Evolutionary conservation across 495 filamentous ascomycete species (phyloP).

Genomic region (Aspergillus asperescens): DNA sequence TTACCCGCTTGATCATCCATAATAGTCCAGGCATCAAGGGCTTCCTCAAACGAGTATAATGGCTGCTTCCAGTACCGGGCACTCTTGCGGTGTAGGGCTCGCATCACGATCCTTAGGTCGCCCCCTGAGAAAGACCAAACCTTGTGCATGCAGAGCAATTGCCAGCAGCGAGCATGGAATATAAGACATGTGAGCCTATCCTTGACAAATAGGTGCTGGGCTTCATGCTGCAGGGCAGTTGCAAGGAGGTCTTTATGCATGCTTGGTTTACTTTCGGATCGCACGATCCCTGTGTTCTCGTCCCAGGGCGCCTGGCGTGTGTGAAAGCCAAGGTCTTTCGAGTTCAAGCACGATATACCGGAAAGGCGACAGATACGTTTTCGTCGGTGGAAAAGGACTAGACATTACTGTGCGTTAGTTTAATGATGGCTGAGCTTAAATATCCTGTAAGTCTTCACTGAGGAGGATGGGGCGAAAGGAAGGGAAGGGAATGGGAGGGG

Average conservation of each 20-base stretch:
- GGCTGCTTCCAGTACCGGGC: not conserved
- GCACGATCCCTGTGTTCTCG: not conserved
- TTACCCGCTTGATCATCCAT: no score
- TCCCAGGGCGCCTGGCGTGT: slow-evolving; percentile 9
- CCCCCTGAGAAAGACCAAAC: not conserved
- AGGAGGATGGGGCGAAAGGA: not conserved
- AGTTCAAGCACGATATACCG: not conserved
- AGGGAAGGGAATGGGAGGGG: not conserved
- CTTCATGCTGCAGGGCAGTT: slow-evolving; percentile 1
- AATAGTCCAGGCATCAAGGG: no score
- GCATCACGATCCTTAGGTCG: not conserved
- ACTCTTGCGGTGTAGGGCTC: slow-evolving; percentile 1
- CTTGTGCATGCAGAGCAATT: slow-evolving; percentile 1
- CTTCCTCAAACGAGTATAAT: not conserved
- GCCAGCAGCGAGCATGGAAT: slow-evolving; percentile 6
- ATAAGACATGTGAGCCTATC: not conserved
- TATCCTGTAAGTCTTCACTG: not conserved
- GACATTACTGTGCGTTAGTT: not conserved
- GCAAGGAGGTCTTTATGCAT: not conserved
- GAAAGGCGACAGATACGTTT: slow-evolving; percentile 4
- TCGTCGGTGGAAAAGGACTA: slow-evolving; percentile 1
- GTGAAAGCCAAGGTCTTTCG: not conserved
- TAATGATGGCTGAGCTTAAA: no score
- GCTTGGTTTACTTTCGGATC: not conserved
- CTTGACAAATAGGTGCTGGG: not conserved